Evolutionary conservation across 768 basidiomycete genomes (phyloP), one percentile per base, ranked within the genome.

Genomic region (Trametes coccinea): DNA sequence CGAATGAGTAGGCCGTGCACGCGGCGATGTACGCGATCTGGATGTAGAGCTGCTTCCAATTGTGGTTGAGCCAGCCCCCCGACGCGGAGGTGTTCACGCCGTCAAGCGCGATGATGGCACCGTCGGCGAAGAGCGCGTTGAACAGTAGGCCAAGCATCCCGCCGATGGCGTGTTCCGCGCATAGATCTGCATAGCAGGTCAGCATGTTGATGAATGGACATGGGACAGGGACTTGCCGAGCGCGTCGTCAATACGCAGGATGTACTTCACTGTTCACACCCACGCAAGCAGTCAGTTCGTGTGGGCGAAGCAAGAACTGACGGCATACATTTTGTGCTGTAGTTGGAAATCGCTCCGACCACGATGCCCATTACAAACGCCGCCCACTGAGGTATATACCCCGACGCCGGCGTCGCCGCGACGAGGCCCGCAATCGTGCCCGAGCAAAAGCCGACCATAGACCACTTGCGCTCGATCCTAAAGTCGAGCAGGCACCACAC

Each of bases 81-180:
- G 78, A 71, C 57, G 87, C 86, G 0, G 41, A 27, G 1, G 84
- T 82, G 61, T 79, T 69, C 70, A 79, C 79, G 2, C 91, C 94
- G 73, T 97, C 95, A 65, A 88, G 89, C 45, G 78, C 82, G 41
- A 93, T 90, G 48, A 96, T 80, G 47, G 82, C 83, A 2, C 84
- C 67, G 71, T 96, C 90, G 0, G 94, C 93, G 69, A 96, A 98
- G 41, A 96, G 77, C 29, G 82, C 95, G 9, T 93, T 95, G 68
- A 93, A 80, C 62, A 95, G 70, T 14, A 91, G 79, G 37, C 92
- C 94, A 53, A 91, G 74, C 43, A 92, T 84, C 29, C 93, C 92
- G 6, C 92, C 93, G 43, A 95, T 76, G 40, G 89, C 95, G 78
- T 97, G 95, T 68, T 92, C 87, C 16, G 94, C 93, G 72, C 93